phyloP scores from a whole-genome alignment of 2,329 filamentous ascomycete genomes.

The Fusarium paranaense region DNA sequence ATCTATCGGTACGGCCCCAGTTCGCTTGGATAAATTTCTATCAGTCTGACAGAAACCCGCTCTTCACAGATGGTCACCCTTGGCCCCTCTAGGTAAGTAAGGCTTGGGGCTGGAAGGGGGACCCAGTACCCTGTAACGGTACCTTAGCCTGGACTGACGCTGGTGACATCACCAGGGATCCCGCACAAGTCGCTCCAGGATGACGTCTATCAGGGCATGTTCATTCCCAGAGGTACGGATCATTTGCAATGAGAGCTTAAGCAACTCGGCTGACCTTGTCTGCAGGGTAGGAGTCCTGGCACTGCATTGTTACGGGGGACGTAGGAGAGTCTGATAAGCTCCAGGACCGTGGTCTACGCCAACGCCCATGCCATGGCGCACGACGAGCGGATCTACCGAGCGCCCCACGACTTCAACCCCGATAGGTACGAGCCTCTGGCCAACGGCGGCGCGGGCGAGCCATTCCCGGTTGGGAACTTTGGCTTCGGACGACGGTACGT shows the following conservation, averaged over 20 bases:
- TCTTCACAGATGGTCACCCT: slow-evolving; percentile 51
- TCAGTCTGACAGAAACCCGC: neutral
- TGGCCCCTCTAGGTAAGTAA: slow-evolving; percentile 59
- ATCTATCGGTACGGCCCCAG: slow-evolving; percentile 47
- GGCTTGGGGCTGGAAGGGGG: neutral
- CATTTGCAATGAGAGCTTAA: neutral
- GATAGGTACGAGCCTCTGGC: slow-evolving; percentile 53
- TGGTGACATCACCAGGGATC: slow-evolving; percentile 49
- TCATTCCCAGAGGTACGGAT: slow-evolving; percentile 63
- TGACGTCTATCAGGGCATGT: slow-evolving; percentile 67
- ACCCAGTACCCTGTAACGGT: slow-evolving; percentile 4
- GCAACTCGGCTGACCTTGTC: slow-evolving; percentile 9
- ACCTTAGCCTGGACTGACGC: slow-evolving; percentile 13
- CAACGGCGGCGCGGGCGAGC: slow-evolving; percentile 53
- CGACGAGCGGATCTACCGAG: slow-evolving; percentile 54
- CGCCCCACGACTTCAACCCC: slow-evolving; percentile 59
- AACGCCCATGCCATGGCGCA: slow-evolving; percentile 58
- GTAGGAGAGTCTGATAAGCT: slow-evolving; percentile 33
- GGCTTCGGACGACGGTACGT: slow-evolving; percentile 49
- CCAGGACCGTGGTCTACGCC: slow-evolving; percentile 53
- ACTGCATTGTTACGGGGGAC: neutral
- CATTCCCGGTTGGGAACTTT: slow-evolving; percentile 53
- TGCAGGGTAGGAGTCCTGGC: slow-evolving; percentile 33
- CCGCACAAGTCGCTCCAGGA: slow-evolving; percentile 67
- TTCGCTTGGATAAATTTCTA: neutral